phyloP scores from a whole-genome alignment of 441 rosid genomes.

The Manihot esculenta region DNA sequence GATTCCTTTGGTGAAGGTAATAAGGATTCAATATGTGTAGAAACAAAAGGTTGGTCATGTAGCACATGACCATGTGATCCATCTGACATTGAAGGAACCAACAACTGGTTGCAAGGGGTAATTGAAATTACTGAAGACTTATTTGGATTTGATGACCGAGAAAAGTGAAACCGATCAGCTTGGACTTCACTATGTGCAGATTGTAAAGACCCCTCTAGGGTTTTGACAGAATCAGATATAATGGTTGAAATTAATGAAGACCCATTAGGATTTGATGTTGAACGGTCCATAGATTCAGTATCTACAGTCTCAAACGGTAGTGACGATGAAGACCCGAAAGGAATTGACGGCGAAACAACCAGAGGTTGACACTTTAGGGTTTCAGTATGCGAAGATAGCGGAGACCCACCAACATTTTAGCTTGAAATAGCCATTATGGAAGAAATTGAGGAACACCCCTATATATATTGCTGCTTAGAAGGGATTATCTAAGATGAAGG shows the following conservation, averaged over 20 bases:
- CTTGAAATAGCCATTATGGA: slow-evolving; percentile 16
- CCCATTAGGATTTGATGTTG: background rate
- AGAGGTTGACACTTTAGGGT: slow-evolving; percentile 25
- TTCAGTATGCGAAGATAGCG: slow-evolving; percentile 17
- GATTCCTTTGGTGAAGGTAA: background rate
- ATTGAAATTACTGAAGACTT: background rate
- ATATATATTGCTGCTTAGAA: background rate
- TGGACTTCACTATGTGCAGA: background rate
- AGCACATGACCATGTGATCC: no score
- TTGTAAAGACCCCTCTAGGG: slow-evolving; percentile 3
- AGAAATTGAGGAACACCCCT: slow-evolving; percentile 8
- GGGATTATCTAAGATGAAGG: background rate
- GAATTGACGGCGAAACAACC: slow-evolving; percentile 17
- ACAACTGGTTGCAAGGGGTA: background rate
- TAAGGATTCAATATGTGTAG: background rate
- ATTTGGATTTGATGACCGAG: background rate
- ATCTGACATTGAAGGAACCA: slow-evolving; percentile 1
- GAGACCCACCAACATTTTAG: slow-evolving; percentile 27
- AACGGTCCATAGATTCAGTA: background rate
- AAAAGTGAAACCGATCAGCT: background rate
- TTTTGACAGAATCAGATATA: background rate
- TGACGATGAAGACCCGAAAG: background rate
- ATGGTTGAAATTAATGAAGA: slow-evolving; percentile 1
- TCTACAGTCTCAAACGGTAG: background rate
- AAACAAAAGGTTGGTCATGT: no score